Evolutionary conservation across 306 rosid species (phyloP), one percentile per base, ranked within the genome.

Genomic region (Citrullus mucosospermus): DNA sequence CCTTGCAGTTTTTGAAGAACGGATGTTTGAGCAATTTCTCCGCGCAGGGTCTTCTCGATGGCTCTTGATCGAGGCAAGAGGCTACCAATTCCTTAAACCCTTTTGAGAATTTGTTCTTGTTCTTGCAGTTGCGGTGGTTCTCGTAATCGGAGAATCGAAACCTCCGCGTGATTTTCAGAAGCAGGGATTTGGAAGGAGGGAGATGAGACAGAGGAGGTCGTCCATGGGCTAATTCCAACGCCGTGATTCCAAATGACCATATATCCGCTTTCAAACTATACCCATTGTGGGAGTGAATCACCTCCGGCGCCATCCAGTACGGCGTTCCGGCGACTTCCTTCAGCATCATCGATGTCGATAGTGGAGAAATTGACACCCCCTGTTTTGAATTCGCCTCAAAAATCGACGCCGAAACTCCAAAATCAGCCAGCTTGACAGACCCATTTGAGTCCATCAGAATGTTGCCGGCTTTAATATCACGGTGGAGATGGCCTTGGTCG

Each of bases 251-350:
- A 34, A 90, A 88, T 0, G 93, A 89, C 93, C 92, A 92, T 1
- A 92, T 90, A 60, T 92, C 92, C 0, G 90, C 92, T 68, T 90
- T 92, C 69, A 81, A 84, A 60, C 89, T 81, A 70, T 87, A 88
- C 1, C 93, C 96, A 0, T 67, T 81, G 46, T 87, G 89, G 0
- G 92, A 90, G 65, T 88, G 89, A 10, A 89, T 85, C 8, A 90
- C 93, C 75, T 92, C 96, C 5, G 93, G 91, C 2, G 93, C 93
- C 92, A 88, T 89, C 96, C 90, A 92, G 41, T 90, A 92, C 0
- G 92, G 93, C 5, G 92, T 86, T 15, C 90, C 92, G 0, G 87
- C 84, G 5, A 92, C 43, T 56, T 90, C 96, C 0, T 80, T 86
- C 22, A 86, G 73, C 79, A 77, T 41, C 30, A 77, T 78, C 38